phyloP scores from a whole-genome alignment of 139 green algal species.

The Chlamydomonas sp. region DNA sequence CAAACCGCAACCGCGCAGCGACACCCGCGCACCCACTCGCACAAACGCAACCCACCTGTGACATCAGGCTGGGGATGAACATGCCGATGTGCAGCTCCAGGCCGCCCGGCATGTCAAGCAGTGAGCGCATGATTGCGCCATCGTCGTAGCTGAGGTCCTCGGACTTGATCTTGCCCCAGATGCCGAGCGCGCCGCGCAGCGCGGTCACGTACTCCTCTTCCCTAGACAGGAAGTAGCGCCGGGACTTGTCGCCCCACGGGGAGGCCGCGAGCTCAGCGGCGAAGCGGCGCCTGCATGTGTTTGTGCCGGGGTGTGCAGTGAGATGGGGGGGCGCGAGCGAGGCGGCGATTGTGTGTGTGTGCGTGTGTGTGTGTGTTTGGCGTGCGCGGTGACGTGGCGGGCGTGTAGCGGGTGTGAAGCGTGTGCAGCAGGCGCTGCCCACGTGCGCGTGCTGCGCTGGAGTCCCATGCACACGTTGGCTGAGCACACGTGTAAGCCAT shows the following conservation, averaged over 20 bases:
- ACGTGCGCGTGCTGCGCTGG: too few species aligned
- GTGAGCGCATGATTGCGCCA: constrained; percentile 55
- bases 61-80: constrained; percentile 90
- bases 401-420: too few species aligned
- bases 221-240: constrained; percentile 63
- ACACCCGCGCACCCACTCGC: too few species aligned
- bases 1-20: too few species aligned
- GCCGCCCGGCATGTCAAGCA: constrained; percentile 74
- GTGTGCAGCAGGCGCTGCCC: too few species aligned
- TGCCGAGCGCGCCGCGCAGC: constrained; percentile 62
- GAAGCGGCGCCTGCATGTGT: constrained; percentile 58
- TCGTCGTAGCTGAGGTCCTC: constrained; percentile 68
- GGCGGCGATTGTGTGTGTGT: not conserved
- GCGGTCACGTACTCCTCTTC: constrained; percentile 75
- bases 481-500: too few species aligned
- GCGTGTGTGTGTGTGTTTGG: not conserved
- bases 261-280: constrained; percentile 44
- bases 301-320: not conserved
- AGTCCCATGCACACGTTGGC: too few species aligned
- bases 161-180: constrained; percentile 72
- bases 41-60: too few species aligned
- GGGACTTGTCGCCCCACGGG: constrained; percentile 69
- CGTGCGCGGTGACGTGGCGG: too few species aligned
- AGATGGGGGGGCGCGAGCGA: not conserved
- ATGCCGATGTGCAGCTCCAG: constrained; percentile 93